These are phyloP conservation scores for Rubus parviflorus DNA, from an alignment of 306 rosid species.

Conservation along the genomic window DNA sequence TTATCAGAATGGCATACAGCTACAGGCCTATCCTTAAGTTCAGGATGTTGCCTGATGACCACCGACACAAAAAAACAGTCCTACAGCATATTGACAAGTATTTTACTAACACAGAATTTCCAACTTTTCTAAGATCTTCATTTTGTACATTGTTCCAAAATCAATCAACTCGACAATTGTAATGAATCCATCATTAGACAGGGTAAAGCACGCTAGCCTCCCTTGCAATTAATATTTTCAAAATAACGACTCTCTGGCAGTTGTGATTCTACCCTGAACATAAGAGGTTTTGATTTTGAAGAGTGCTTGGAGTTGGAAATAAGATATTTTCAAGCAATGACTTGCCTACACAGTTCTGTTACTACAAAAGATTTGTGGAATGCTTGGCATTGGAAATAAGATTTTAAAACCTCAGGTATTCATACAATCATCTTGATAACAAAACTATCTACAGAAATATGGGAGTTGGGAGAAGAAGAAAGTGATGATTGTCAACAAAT, in stretches of 20 bases:
- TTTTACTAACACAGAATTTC: conserved; percentile 12
- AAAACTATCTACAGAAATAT: not conserved
- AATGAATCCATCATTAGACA: not conserved
- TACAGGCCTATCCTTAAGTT: conserved; percentile 72
- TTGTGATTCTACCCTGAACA: not conserved
- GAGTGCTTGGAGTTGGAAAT: not conserved
- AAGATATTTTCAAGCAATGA: not conserved
- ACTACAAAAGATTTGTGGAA: not conserved
- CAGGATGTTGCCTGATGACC: conserved; percentile 67
- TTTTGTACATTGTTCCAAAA: conserved; percentile 1
- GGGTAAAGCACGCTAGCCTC: not conserved
- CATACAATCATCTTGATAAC: not conserved
- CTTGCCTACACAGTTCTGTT: not conserved
- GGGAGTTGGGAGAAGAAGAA: not conserved
- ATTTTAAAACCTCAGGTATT: not conserved
- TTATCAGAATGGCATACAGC: conserved; percentile 91
- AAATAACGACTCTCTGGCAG: not conserved
- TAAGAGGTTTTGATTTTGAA: not conserved
- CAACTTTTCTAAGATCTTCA: conserved; percentile 19
- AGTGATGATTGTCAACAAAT: not conserved
- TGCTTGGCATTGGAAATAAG: not conserved
- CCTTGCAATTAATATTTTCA: not conserved
- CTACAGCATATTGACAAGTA: conserved; percentile 45
- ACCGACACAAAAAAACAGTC: conserved; percentile 96
- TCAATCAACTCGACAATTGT: conserved; percentile 8